Percentiles rank a stretch among this genome's conserved stretches.
Evolutionary conservation across 2,329 filamentous ascomycete species (phyloP).

Genomic region (Trichoderma sp.): DNA sequence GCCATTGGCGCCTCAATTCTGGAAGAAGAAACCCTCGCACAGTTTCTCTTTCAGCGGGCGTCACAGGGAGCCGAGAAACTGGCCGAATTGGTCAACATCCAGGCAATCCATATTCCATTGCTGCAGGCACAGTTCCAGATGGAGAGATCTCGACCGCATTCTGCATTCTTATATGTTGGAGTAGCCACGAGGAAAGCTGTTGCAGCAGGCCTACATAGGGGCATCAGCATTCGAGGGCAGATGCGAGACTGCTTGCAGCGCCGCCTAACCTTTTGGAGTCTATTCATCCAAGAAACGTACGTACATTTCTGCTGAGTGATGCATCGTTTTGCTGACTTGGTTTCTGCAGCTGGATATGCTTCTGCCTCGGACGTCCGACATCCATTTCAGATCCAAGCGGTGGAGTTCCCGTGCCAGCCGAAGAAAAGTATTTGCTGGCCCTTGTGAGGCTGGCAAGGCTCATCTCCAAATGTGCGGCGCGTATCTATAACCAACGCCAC

Average conservation of each 20-base stretch:
- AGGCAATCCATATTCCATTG: constrained; percentile 16
- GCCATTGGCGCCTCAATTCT: constrained; percentile 18
- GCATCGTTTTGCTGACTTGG: neutral
- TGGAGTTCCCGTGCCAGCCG: constrained; percentile 18
- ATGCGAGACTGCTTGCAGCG: constrained; percentile 19
- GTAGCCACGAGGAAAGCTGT: constrained; percentile 17
- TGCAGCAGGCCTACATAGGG: constrained; percentile 21
- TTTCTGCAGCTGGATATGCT: constrained; percentile 12
- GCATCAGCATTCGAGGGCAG: constrained; percentile 15
- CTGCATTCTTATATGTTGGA: constrained; percentile 15
- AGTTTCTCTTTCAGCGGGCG: constrained; percentile 11
- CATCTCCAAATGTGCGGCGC: constrained; percentile 9
- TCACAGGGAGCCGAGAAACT: constrained; percentile 18
- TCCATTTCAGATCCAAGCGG: constrained; percentile 16
- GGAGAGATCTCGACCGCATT: constrained; percentile 19
- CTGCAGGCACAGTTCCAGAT: constrained; percentile 19
- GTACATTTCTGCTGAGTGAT: neutral
- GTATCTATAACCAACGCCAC: constrained; percentile 23
- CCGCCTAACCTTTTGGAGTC: constrained; percentile 11
- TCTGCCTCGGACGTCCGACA: constrained; percentile 21
- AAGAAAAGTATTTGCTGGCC: constrained; percentile 15
- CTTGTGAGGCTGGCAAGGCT: constrained; percentile 8
- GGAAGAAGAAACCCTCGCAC: constrained; percentile 4
- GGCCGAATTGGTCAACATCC: constrained; percentile 12
- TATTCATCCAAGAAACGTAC: constrained; percentile 21